Conservation (phyloP, 345 rosid genomes). For the Conringia planisiliqua region DNA sequence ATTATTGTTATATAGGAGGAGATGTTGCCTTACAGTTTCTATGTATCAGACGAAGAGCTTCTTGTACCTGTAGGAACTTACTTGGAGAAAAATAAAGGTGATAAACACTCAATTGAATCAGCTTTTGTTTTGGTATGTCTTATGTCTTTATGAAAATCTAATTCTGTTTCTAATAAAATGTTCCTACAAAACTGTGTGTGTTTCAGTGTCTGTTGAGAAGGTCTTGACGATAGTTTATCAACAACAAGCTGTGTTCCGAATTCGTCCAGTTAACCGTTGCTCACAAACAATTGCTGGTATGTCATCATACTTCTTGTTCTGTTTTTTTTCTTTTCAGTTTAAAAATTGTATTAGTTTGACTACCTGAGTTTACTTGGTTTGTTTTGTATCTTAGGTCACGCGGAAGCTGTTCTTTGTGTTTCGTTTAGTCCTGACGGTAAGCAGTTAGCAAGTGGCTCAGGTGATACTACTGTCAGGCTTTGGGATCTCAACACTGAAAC, state of each 20-base stretch:
- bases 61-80: constrained; percentile 71
- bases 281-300: constrained; percentile 89
- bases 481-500: constrained; percentile 97
- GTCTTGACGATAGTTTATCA: constrained; percentile 87
- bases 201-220: constrained; percentile 93
- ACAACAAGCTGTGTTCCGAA: constrained; percentile 91
- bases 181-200: not conserved
- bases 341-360: too few species aligned
- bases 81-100: constrained; percentile 83
- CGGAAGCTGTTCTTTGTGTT: constrained; percentile 87
- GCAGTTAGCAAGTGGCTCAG: constrained; percentile 94
- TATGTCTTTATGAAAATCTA: not conserved
- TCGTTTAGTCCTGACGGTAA: constrained; percentile 93
- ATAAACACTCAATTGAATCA: not conserved
- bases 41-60: constrained; percentile 82
- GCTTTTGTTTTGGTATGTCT: not conserved
- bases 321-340: too few species aligned
- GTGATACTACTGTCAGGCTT: constrained; percentile 89
- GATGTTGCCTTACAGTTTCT: constrained; percentile 82
- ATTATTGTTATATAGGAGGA: constrained; percentile 53
- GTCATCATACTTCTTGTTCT: not conserved
- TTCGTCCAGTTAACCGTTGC: constrained; percentile 84
- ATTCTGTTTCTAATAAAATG: not conserved
- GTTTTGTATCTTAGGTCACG: not conserved
- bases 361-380: not conserved